Evolutionary conservation across 1,139 yeast species (phyloP).

Genomic region (Geotrichum europaeum): DNA sequence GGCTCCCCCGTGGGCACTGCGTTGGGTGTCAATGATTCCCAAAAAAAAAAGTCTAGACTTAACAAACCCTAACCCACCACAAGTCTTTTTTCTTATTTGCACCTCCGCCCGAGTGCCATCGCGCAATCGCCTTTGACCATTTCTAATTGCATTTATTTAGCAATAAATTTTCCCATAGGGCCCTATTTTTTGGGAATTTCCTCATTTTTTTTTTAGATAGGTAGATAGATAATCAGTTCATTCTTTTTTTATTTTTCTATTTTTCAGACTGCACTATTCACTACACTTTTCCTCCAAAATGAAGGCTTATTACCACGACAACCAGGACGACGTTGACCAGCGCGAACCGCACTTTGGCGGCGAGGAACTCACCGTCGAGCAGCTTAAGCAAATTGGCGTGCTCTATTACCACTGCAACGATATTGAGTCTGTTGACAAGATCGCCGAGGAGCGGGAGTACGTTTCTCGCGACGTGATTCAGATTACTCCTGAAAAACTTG

Average conservation of each 20-base stretch:
- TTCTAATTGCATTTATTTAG: background rate
- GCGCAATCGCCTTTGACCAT: background rate
- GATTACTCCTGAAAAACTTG: slow-evolving; percentile 57
- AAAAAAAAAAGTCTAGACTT: background rate
- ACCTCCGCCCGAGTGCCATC: background rate
- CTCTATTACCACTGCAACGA: slow-evolving; percentile 51
- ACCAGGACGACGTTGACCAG: slow-evolving; percentile 53
- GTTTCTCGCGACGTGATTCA: slow-evolving; percentile 71
- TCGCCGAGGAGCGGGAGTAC: slow-evolving; percentile 68
- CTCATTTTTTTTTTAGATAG: background rate
- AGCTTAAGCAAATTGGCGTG: slow-evolving; percentile 62
- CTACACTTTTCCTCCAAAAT: slow-evolving; percentile 21
- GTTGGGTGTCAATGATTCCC: no score
- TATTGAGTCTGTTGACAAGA: slow-evolving; percentile 51
- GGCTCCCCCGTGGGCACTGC: no score
- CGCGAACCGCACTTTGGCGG: slow-evolving; percentile 73
- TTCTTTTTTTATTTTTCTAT: background rate
- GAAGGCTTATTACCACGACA: slow-evolving; percentile 70
- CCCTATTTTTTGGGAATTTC: background rate
- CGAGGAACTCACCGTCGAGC: slow-evolving; percentile 42
- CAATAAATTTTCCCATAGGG: background rate
- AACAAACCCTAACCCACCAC: background rate
- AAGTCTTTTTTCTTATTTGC: background rate
- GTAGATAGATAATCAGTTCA: no score
- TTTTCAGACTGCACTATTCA: background rate